phyloP scores from a whole-genome alignment of 257 asterid species.

The Haberlea rhodopensis region DNA sequence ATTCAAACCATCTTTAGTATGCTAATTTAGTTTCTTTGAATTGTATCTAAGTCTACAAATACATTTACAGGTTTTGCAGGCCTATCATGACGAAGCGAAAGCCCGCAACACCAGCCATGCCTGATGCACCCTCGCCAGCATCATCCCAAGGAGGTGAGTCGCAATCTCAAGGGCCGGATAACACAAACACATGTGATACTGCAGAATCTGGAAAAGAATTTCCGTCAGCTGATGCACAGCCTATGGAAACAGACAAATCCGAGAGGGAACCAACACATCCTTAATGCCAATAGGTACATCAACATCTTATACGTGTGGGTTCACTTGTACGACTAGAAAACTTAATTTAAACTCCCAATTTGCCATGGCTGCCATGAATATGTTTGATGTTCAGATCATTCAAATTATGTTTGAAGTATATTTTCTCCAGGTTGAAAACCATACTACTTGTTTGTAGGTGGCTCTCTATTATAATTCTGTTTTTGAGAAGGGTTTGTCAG shows the following conservation, averaged over 20 bases:
- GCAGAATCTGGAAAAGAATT: too few species aligned
- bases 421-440: too few species aligned
- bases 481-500: constrained; percentile 23
- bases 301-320: constrained; percentile 15
- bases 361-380: not conserved
- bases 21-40: not conserved
- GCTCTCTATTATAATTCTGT: constrained; percentile 18
- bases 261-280: constrained; percentile 20
- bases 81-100: too few species aligned
- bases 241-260: too few species aligned
- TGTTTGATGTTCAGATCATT: too few species aligned
- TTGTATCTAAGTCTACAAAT: not conserved
- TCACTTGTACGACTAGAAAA: constrained; percentile 1
- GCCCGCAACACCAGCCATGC: constrained; percentile 72
- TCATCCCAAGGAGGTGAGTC: constrained; percentile 54
- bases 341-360: too few species aligned
- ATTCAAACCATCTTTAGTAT: not conserved
- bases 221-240: too few species aligned
- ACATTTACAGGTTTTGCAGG: constrained; percentile 45
- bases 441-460: not conserved
- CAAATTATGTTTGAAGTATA: too few species aligned
- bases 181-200: too few species aligned
- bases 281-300: not conserved
- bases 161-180: constrained; percentile 43
- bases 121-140: constrained; percentile 55